Base-by-base conservation (phyloP, 768 basidiomycete genomes). In the Daedaleopsis nitida region DNA sequence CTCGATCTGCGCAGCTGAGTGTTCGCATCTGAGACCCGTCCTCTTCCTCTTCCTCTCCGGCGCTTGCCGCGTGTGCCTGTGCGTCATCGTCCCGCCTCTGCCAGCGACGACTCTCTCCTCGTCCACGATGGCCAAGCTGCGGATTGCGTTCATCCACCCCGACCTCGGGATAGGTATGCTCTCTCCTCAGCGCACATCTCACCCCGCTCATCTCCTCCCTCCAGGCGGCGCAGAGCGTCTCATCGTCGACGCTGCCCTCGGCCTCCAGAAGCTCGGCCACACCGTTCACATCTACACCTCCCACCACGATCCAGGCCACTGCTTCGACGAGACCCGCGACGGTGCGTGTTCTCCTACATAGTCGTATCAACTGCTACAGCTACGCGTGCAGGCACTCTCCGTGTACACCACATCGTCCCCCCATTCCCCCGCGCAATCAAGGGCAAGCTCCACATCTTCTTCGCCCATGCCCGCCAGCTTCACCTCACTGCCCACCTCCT, bases 221-320 rank as follows among this genome's bases (percentile, higher is more conserved):
- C 24, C 68, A 98, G 96, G 96, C 65, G 96, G 96, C 19, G 96
- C 96, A 2, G 96, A 99, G 75, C 83, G 96, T 24, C 83, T 98
- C 7, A 89, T 98, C 6, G 96, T 98, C 21, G 96, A 99, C 73
- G 94, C 96, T 24, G 95, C 96, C 2, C 80, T 96, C 0, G 92
- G 94, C 9, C 77, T 99, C 13, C 92, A 98, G 72, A 77, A 82
- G 10, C 80, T 87, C 6, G 96, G 96, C 0, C 95, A 98, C 69
- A 75, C 80, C 0, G 90, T 99, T 17, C 86, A 91, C 67, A 85
- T 98, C 23, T 97, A 94, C 74, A 98, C 97, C 0, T 96, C 94
- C 0, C 86, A 97, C 69, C 95, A 97, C 73, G 89, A 99, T 68
- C 83, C 86, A 0, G 76, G 80, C 14, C 88, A 93, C 64, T 96